Conservation (phyloP, 1,284 basidiomycete genomes). For the Austropuccinia psidii region DNA sequence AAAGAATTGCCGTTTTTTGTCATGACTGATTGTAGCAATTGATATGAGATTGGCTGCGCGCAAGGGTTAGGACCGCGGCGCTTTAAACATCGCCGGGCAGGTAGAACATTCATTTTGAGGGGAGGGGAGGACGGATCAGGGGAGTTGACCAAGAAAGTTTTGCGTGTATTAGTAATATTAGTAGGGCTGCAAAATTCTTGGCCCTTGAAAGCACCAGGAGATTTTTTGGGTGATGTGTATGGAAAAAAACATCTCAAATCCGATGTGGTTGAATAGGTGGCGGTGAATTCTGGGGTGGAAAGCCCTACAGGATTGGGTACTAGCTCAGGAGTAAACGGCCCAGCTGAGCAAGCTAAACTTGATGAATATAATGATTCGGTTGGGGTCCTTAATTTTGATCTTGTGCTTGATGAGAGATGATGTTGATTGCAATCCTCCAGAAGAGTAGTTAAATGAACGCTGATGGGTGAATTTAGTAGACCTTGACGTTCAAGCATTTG, state of each 20-base stretch:
- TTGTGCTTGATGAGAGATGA: background rate
- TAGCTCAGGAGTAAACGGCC: conserved; percentile 27
- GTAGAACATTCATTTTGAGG: conserved; percentile 5
- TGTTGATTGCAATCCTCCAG: background rate
- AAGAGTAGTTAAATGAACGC: conserved; percentile 5
- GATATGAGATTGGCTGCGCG: conserved; percentile 16
- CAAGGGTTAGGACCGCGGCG: conserved; percentile 15
- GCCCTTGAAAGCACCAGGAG: too few relatives aligned
- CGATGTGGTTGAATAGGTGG: background rate
- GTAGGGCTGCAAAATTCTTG: too few relatives aligned
- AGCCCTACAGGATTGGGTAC: background rate
- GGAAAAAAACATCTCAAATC: too few relatives aligned
- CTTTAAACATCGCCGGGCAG: background rate
- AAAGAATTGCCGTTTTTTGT: too few relatives aligned
- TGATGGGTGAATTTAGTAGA: conserved; percentile 24
- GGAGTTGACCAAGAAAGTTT: background rate
- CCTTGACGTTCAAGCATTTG: conserved; percentile 27
- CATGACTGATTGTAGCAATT: conserved; percentile 21
- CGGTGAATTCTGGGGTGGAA: conserved; percentile 6
- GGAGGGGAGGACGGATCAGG: conserved; percentile 1
- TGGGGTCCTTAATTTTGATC: background rate
- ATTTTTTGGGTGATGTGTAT: too few relatives aligned
- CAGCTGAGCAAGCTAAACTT: background rate
- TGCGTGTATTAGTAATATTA: background rate
- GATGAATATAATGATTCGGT: background rate